Evolutionary conservation across 179 eudicot genomes (phyloP).

Genomic region (Drosera spatulata): DNA sequence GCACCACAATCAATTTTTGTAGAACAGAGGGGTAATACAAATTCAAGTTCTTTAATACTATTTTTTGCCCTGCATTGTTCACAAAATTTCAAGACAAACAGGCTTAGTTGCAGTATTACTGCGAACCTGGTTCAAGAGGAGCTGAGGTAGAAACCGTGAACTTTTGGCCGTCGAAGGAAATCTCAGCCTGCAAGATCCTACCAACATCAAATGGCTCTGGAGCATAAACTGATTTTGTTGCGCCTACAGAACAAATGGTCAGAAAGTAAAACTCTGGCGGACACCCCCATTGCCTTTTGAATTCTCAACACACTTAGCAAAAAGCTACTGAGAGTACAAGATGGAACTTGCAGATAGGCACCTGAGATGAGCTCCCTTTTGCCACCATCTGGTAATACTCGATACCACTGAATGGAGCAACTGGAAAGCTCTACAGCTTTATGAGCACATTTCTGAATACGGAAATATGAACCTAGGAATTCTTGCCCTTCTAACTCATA

Average conservation of each 20-base stretch:
- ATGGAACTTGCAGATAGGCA: constrained; percentile 10
- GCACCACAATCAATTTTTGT: neutral
- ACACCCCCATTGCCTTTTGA: too few species aligned
- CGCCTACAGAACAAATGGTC: constrained; percentile 34
- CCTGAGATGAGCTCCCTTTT: constrained; percentile 80
- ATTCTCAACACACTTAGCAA: too few species aligned
- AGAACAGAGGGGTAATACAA: neutral
- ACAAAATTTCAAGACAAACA: too few species aligned
- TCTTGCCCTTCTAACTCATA: constrained; percentile 67
- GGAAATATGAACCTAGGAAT: constrained; percentile 69
- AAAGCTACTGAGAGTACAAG: neutral
- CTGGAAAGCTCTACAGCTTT: constrained; percentile 66
- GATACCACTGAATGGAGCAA: constrained; percentile 92
- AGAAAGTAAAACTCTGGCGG: neutral
- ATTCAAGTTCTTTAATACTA: neutral
- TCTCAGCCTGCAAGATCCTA: constrained; percentile 68
- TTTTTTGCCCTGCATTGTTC: too few species aligned
- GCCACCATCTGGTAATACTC: constrained; percentile 55
- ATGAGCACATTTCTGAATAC: constrained; percentile 47
- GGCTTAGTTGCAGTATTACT: neutral
- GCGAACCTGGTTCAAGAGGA: constrained; percentile 68
- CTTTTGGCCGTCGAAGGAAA: constrained; percentile 43
- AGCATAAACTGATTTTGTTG: constrained; percentile 78
- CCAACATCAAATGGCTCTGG: constrained; percentile 96
- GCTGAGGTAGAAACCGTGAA: constrained; percentile 50